Conservation (phyloP, 495 filamentous ascomycete genomes). For the Chaetomium cochliodes region DNA sequence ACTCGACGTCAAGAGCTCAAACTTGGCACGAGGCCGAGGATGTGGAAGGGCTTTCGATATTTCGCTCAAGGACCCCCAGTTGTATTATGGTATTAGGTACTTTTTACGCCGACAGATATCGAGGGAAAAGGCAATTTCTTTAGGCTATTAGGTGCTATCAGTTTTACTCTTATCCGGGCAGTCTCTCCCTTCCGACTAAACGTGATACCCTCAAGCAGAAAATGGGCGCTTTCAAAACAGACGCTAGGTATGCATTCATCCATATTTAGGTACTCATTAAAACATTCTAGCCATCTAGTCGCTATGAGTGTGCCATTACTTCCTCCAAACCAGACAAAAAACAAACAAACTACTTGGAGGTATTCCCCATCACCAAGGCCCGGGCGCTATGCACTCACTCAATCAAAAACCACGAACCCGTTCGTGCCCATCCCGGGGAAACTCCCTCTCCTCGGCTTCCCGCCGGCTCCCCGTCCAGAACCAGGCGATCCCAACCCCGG, state of each 20-base stretch:
- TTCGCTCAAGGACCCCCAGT: too few species aligned
- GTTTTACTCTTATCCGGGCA: too few species aligned
- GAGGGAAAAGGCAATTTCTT: too few species aligned
- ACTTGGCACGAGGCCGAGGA: too few species aligned
- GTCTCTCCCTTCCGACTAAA: too few species aligned
- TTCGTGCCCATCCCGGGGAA: background rate
- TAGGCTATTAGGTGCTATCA: too few species aligned
- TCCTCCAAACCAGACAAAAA: background rate
- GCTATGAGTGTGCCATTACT: background rate
- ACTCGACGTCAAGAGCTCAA: too few species aligned
- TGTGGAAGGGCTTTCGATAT: too few species aligned
- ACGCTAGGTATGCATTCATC: background rate
- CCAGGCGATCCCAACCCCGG: background rate
- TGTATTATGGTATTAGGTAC: too few species aligned
- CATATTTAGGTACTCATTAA: background rate
- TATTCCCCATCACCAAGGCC: background rate
- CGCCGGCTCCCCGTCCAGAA: background rate
- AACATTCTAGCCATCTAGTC: background rate
- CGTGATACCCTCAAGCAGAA: too few species aligned
- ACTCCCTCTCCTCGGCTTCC: slow-evolving; percentile 6
- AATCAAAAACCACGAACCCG: slow-evolving; percentile 9
- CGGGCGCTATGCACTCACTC: background rate
- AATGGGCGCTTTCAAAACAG: background rate
- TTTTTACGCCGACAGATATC: too few species aligned
- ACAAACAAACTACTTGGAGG: background rate